Base-by-base conservation (phyloP, 208 protist genomes). In the Histomonas meleagridis region DNA sequence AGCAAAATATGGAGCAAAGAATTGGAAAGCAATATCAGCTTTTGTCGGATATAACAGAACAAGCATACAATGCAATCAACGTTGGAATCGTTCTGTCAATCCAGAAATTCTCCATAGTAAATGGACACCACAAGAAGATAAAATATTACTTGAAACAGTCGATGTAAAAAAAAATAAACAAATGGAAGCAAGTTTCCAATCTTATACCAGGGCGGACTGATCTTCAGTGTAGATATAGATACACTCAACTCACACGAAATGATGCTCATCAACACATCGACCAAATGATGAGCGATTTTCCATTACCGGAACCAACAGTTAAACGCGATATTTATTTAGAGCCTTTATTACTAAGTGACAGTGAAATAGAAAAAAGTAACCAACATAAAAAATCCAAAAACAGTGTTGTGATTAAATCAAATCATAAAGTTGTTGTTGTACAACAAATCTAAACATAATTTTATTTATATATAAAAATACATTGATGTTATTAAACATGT, bases 21-120 rank as follows among this genome's bases (percentile, higher is more conserved):
- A 79, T 51, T 79, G 70, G 70, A 23, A 18, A 23, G 14, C n/a
- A 79, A 79, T 79, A 49, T 32, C 70, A 79, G 70, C 46, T 18
- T 79, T 79, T 49, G 70, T 79, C 14, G 70, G 70, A 51, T 49
- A 79, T 79, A 35, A 79, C n/a, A 79, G 70, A 79, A 49, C 70
- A 18, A n/a, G n/a, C 18, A 49, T 40, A 51, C 70, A 79, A 43
- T 79, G 70, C 18, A 79, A 49, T 28, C 70, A 79, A 43, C 46
- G 70, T 49, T 79, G 70, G 70, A 49, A 18, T 3, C 32, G 70
- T n/a, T 32, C 40, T 43, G n/a, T 79, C 16, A 40, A 79, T 79
- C 70, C 70, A 51, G 40, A 79, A 49, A 79, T 79, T 48, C 49
- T 40, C 16, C 70, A 49, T 28, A 49, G 14, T 7, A 32, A 32